phyloP scores from a whole-genome alignment of 371 early-diverging fungal genomes.

The Rhizopus sp. region DNA sequence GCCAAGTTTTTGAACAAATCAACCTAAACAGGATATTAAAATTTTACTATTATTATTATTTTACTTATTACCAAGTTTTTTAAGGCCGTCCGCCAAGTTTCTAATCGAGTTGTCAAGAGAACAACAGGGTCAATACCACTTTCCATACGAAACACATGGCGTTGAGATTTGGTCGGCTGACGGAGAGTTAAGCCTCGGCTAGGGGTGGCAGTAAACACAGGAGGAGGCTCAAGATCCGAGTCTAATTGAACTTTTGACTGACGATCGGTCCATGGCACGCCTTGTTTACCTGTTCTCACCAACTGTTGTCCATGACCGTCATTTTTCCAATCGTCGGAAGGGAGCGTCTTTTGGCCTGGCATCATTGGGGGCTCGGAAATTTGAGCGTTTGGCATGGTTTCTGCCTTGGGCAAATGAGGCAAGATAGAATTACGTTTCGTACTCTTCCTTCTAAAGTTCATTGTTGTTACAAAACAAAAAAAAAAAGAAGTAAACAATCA shows the following conservation, averaged over 20 bases:
- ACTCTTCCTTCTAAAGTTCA: constrained; percentile 2
- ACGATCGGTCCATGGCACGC: constrained; percentile 27
- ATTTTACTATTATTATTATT: not conserved
- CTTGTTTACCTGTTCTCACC: constrained; percentile 14
- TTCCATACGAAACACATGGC: constrained; percentile 42
- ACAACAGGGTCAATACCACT: constrained; percentile 46
- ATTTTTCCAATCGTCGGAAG: constrained; percentile 14
- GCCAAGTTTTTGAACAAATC: constrained; percentile 34
- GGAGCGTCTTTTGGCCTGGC: constrained; percentile 27
- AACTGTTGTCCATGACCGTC: constrained; percentile 2
- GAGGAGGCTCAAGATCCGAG: constrained; percentile 29
- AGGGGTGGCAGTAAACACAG: constrained; percentile 37
- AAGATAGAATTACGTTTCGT: constrained; percentile 21
- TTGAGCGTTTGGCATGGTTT: constrained; percentile 25
- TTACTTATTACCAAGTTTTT: constrained; percentile 37
- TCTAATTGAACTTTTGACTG: constrained; percentile 22
- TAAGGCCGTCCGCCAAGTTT: constrained; percentile 39
- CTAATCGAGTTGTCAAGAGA: constrained; percentile 29
- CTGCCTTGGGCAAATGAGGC: constrained; percentile 44
- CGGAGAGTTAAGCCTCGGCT: constrained; percentile 13
- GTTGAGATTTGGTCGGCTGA: constrained; percentile 22
- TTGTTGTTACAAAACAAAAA: too few species aligned
- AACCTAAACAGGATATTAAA: constrained; percentile 19
- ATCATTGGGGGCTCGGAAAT: constrained; percentile 12
- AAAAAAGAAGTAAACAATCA: constrained; percentile 6